Percentiles rank a stretch among this genome's conserved stretches.
Conservation (phyloP, 2,329 filamentous ascomycete species). For the Aureobasidium subglaciale region DNA sequence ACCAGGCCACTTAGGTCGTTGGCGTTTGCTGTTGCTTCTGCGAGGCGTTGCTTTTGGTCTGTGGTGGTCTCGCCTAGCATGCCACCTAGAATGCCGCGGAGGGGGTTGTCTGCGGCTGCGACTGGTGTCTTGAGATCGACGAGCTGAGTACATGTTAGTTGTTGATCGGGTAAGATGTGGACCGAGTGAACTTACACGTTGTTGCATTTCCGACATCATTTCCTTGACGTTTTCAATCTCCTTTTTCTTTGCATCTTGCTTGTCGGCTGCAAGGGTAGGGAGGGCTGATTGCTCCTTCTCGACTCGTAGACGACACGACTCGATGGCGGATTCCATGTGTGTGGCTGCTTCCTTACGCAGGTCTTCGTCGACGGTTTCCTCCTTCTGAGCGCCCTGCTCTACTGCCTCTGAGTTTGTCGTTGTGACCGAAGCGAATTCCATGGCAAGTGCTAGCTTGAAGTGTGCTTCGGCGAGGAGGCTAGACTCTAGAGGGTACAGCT, state of each 20-base stretch:
- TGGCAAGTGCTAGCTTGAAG: constrained; percentile 88
- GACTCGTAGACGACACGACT: constrained; percentile 64
- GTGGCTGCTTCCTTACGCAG: constrained; percentile 63
- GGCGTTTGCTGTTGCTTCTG: constrained; percentile 66
- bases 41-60: constrained; percentile 56
- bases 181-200: no score
- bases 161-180: no score
- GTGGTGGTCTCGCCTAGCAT: constrained; percentile 55
- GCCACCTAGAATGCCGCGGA: constrained; percentile 57
- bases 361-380: constrained; percentile 53
- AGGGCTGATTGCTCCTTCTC: constrained; percentile 62
- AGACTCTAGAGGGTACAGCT: constrained; percentile 71
- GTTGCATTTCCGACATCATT: constrained; percentile 71
- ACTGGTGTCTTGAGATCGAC: constrained; percentile 57
- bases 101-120: constrained; percentile 31
- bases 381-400: constrained; percentile 30
- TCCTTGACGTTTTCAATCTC: constrained; percentile 69
- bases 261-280: constrained; percentile 48
- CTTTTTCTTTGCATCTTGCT: constrained; percentile 56
- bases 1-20: constrained; percentile 69
- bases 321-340: constrained; percentile 67
- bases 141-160: constrained; percentile 42
- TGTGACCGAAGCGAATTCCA: constrained; percentile 85
- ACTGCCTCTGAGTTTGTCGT: constrained; percentile 47
- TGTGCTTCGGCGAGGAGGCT: constrained; percentile 88